Evolutionary conservation across 768 basidiomycete genomes (phyloP), one percentile per base, ranked within the genome.

Genomic region (Suillus ampliporus): DNA sequence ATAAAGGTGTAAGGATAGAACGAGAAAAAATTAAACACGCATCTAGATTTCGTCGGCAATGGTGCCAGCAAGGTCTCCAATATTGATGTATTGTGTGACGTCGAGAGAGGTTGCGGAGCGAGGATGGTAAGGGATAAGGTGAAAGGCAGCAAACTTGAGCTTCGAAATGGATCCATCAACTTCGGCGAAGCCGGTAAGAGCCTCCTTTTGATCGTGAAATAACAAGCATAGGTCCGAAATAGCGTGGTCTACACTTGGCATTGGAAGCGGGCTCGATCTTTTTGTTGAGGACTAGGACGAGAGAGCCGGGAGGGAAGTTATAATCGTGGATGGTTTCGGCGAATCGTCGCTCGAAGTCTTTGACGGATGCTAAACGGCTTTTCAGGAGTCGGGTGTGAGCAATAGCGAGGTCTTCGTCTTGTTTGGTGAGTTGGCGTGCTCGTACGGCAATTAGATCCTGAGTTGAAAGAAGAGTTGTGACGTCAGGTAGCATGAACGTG

Each of bases 301-400:
- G 64, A 4, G 48, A 60, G 11, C 76, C 74, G 5, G 65, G 70
- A 35, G 63, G 35, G 60, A 75, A 75, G 53, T n/a, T n/a, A n/a
- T 66, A 73, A 43, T 73, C 64, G 9, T 61, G 61, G 26, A 78
- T 72, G 1, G 65, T 60, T 3, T 44, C 44, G 1, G 56, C 47
- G 57, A 67, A 64, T n/a, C 66, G 60, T 4, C 43, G 48, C 41
- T 67, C 64, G 50, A 74, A 73, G 19, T 60, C 15, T 52, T 21
- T 23, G 23, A 34, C 8, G 14, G 50, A 21, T 52, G 23, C 15
- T 5, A 4, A 5, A 14, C 23, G 15, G 15, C 23, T 23, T 5
- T 17, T 52, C 50, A 14, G 6, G 6, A 31, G 31, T 31, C 31
- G 31, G 3, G 31, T 6, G 6, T 31, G 31, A 31, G 31, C 31